Base-by-base conservation (phyloP, 352 stramenopile genomes). In the Globisporangium paroecandrum region DNA sequence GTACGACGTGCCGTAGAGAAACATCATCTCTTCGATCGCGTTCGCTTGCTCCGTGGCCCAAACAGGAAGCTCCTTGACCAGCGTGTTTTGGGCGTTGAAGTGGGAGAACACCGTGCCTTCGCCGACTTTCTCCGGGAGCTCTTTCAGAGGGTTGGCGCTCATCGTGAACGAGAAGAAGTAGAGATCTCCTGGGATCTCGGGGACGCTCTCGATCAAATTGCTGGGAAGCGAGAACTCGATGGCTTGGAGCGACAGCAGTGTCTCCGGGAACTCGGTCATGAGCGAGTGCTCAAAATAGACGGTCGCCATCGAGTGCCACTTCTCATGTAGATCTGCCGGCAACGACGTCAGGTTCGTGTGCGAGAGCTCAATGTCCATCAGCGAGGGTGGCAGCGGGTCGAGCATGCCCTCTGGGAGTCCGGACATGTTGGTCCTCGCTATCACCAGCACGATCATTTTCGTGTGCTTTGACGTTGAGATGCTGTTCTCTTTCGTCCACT, bases 361-460 rank as follows among this genome's bases (percentile, higher is more conserved):
- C 1, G 62, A 62, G 15, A 78, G 67, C 38, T 76, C 66, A 57
- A 78, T 64, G 49, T 72, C 57, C 7, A 64, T 61, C 51, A 78
- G 72, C 6, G 43, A 56, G 7, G 10, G 6, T 6, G 62, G 63
- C 20, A 69, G 25, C 15, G 63, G 54, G 0, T 18, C 25, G 27
- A 68, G 9, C 5, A 69, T 65, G 7, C 57, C 65, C 15, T 69
- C 46, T 0, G 65, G 46, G 4, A 69, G 41, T 3, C 10, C 15
- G 1, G 65, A 65, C 43, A 69, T 58, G 56, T 69, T 69, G 4
- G 29, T 59, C 15, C 25, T 32, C 25, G n/a, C 15, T 3, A 68
- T 4, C 4, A 55, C 6, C 9, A 62, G 13, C 25, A 55, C 38
- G 25, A 36, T 18, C 24, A 68, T 29, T 15, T 68, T 38, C 8